These are phyloP conservation scores for Suhomyces kunorum DNA, from an alignment of 1,139 yeast species.

Conservation along the genomic window DNA sequence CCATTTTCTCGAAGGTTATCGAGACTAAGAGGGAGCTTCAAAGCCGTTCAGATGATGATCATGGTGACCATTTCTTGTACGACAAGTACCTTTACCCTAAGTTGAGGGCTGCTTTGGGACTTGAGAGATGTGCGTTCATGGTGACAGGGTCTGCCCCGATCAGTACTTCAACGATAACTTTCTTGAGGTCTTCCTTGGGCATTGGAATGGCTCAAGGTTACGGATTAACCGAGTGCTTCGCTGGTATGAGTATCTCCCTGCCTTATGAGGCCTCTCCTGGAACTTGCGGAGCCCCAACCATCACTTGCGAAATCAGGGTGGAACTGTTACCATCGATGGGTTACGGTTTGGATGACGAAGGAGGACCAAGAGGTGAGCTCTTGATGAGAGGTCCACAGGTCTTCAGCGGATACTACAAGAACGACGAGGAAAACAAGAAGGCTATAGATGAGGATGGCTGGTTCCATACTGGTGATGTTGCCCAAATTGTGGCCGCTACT, in stretches of 20 bases:
- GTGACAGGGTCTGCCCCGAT: slow-evolving; percentile 79
- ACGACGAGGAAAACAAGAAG: slow-evolving; percentile 27
- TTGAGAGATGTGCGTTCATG: slow-evolving; percentile 46
- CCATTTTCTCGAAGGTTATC: slow-evolving; percentile 17
- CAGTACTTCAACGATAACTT: slow-evolving; percentile 56
- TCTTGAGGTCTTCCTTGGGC: slow-evolving; percentile 62
- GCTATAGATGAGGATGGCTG: slow-evolving; percentile 27
- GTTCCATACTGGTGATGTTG: slow-evolving; percentile 32
- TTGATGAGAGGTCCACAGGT: slow-evolving; percentile 30
- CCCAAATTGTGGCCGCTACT: slow-evolving; percentile 18
- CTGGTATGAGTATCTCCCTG: slow-evolving; percentile 54
- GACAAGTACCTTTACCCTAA: slow-evolving; percentile 53
- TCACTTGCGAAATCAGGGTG: slow-evolving; percentile 58
- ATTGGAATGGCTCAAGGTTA: slow-evolving; percentile 69
- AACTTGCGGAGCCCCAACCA: slow-evolving; percentile 61
- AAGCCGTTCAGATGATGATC: slow-evolving; percentile 22
- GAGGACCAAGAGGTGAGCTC: slow-evolving; percentile 31
- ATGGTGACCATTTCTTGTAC: slow-evolving; percentile 39
- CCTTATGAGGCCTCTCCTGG: slow-evolving; percentile 53
- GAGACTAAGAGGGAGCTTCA: slow-evolving; percentile 24
- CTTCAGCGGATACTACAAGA: slow-evolving; percentile 27
- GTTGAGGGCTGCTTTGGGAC: slow-evolving; percentile 58
- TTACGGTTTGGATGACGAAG: slow-evolving; percentile 45
- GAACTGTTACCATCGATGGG: slow-evolving; percentile 70
- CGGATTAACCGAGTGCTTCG: slow-evolving; percentile 76